Base-by-base conservation (phyloP, 2,329 filamentous ascomycete species). In the Falciphora oryzae region DNA sequence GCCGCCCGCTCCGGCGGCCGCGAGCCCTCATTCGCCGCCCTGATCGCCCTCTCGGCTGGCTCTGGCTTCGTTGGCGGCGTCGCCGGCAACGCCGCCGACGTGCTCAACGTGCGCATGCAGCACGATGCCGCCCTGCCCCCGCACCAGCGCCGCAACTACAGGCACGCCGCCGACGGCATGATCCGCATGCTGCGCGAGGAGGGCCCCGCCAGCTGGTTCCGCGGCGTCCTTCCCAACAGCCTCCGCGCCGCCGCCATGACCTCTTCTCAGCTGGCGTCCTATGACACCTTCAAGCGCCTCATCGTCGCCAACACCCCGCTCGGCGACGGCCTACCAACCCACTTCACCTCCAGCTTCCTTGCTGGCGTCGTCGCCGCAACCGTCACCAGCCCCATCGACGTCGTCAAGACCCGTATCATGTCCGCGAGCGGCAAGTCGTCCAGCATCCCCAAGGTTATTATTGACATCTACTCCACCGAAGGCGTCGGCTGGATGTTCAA, bases 41-140 rank as follows among this genome's bases (percentile, higher is more conserved):
- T 99, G 13, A 84, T 97, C 68, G 90, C 85, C 69, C 91, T 98
- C 77, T 92, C 94, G 63, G 89, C 88, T 29, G 79, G 87, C 32
- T 94, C 95, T 10, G 95, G 95, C 63, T 91, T 97, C 74, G 77
- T 96, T 3, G 95, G 95, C 67, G 95, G 95, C 62, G 79, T 98
- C 60, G 91, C 89, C 7, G 95, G 95, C 69, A 99, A 98, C 78
- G 93, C 93, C 3, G 94, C 93, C 69, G 95, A 99, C 75, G 93
- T 99, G 44, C 83, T 97, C 72, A 99, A 99, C 77, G 95, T 99
- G 62, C 92, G 95, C 69, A 99, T 99, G 95, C 95, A 99, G 79
- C 92, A 96, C 78, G 95, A 89, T 73, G 89, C 91, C 2, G 87
- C 92, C 0, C 85, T 97, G 1, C 90, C 93, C 0, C 72, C 79